phyloP scores from a whole-genome alignment of 1,284 basidiomycete genomes.

The Taiwanofungus camphoratus region DNA sequence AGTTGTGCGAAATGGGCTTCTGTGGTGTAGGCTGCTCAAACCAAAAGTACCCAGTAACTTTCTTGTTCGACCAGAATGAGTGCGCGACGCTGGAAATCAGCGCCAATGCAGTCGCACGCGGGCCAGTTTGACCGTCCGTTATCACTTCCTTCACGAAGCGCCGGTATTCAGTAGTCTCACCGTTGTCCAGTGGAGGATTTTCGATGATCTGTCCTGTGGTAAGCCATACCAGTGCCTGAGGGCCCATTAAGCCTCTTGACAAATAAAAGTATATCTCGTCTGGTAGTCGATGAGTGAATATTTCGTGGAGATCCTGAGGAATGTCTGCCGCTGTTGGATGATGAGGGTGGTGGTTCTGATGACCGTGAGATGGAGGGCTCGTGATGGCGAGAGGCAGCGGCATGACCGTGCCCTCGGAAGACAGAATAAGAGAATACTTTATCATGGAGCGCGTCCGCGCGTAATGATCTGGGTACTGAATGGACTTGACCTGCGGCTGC shows the following conservation, averaged over 20 bases:
- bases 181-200: conserved; percentile 88
- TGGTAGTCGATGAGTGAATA: conserved; percentile 92
- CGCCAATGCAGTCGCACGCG: conserved; percentile 86
- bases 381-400: conserved; percentile 83
- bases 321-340: conserved; percentile 82
- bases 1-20: conserved; percentile 65
- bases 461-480: conserved; percentile 83
- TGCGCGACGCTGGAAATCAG: conserved; percentile 76
- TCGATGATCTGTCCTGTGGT: conserved; percentile 84
- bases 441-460: conserved; percentile 89
- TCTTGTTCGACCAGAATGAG: conserved; percentile 73
- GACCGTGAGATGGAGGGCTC: conserved; percentile 39
- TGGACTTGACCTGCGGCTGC: conserved; percentile 71
- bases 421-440: conserved; percentile 88
- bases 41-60: conserved; percentile 73
- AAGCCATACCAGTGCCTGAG: conserved; percentile 87
- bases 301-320: conserved; percentile 87
- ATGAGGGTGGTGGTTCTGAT: conserved; percentile 51
- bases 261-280: conserved; percentile 97
- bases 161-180: conserved; percentile 91
- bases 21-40: conserved; percentile 54
- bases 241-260: conserved; percentile 85
- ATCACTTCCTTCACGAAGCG: conserved; percentile 94
- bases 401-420: conserved; percentile 83
- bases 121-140: conserved; percentile 88